phyloP scores from a whole-genome alignment of 306 rosid genomes.

The Senna tora region DNA sequence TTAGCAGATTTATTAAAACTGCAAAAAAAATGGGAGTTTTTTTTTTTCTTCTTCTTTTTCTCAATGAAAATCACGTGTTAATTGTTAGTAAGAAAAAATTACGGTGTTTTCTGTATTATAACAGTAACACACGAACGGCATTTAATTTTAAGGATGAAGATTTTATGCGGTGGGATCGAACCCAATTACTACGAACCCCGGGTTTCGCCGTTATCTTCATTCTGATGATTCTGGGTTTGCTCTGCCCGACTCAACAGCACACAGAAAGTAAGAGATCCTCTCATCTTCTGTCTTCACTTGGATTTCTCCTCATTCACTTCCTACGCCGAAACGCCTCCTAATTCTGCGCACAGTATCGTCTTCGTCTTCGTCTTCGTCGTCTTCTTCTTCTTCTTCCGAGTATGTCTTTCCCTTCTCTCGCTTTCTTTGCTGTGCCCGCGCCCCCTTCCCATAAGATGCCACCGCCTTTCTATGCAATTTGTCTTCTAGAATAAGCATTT shows the following conservation, averaged over 20 bases:
- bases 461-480: background rate
- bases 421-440: background rate
- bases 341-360: background rate
- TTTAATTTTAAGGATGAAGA: background rate
- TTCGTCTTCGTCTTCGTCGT: too few relatives aligned
- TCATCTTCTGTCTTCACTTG: background rate
- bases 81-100: background rate
- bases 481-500: background rate
- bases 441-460: background rate
- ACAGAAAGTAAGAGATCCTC: background rate
- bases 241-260: background rate
- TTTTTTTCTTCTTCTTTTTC: too few relatives aligned
- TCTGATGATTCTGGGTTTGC: background rate
- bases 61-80: background rate
- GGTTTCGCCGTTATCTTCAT: slow-evolving; percentile 37
- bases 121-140: background rate
- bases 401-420: slow-evolving; percentile 3
- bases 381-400: too few relatives aligned
- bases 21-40: background rate
- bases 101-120: background rate
- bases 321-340: background rate
- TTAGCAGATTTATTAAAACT: too few relatives aligned
- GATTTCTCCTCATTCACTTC: slow-evolving; percentile 6
- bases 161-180: slow-evolving; percentile 27
- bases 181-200: slow-evolving; percentile 25